These are phyloP conservation scores for Hypoxylon fuscum DNA, from an alignment of 495 filamentous ascomycete genomes.

Conservation along the genomic window DNA sequence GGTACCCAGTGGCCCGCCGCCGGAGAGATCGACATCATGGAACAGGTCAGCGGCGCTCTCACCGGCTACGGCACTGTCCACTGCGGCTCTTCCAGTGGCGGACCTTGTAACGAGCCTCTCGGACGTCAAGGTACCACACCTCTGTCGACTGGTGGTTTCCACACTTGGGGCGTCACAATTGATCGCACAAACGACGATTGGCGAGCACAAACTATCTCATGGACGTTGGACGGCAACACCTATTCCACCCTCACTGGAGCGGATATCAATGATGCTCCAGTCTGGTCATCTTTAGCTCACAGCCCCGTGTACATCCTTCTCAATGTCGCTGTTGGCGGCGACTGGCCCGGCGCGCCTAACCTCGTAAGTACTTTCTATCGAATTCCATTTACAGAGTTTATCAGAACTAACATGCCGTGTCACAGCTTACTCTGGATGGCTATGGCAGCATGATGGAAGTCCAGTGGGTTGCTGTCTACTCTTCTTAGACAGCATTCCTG, in stretches of 20 bases:
- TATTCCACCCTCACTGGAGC: constrained; percentile 51
- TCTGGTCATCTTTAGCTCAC: constrained; percentile 58
- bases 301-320: constrained; percentile 57
- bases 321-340: constrained; percentile 61
- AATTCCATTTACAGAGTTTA: constrained; percentile 22
- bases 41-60: constrained; percentile 58
- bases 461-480: constrained; percentile 56
- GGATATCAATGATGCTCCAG: constrained; percentile 51
- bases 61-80: constrained; percentile 59
- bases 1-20: constrained; percentile 59
- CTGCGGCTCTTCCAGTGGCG: constrained; percentile 53
- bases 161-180: constrained; percentile 57
- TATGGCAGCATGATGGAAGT: constrained; percentile 63
- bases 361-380: constrained; percentile 39
- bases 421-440: constrained; percentile 48
- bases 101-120: constrained; percentile 58
- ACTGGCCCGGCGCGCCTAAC: constrained; percentile 50
- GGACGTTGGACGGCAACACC: constrained; percentile 53
- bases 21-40: constrained; percentile 64
- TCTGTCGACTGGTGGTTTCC: constrained; percentile 52
- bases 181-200: constrained; percentile 55
- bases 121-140: constrained; percentile 44
- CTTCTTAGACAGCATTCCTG: constrained; percentile 29
- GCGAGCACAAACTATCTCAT: constrained; percentile 55
- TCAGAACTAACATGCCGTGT: constrained; percentile 6